phyloP scores from a whole-genome alignment of 306 rosid species.

The Abrus precatorius region DNA sequence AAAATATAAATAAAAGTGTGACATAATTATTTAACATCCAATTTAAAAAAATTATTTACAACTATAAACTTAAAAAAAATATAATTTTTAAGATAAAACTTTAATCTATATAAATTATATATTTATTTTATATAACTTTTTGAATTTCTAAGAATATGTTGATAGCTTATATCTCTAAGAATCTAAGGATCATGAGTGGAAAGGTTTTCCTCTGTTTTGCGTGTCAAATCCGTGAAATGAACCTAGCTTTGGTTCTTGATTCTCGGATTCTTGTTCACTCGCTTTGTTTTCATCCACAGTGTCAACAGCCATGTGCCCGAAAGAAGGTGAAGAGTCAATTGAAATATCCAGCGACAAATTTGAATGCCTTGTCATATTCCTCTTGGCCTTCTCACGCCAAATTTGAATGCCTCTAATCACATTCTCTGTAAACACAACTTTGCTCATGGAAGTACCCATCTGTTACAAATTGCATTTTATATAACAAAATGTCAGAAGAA shows the following conservation, averaged over 20 bases:
- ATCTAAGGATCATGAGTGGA: neutral
- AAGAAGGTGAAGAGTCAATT: slow-evolving; percentile 54
- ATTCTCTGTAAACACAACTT: slow-evolving; percentile 58
- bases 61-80: no score
- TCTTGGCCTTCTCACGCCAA: slow-evolving; percentile 23
- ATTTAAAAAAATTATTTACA: no score
- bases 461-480: slow-evolving; percentile 43
- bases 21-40: no score
- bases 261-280: neutral
- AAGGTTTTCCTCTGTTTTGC: slow-evolving; percentile 9
- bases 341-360: neutral
- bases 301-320: slow-evolving; percentile 5
- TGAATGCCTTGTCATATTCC: neutral
- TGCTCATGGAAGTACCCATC: slow-evolving; percentile 70
- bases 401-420: slow-evolving; percentile 54
- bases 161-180: no score
- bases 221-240: neutral
- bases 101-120: no score
- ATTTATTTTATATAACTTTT: no score
- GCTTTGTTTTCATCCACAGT: neutral
- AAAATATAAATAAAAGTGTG: no score
- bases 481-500: neutral
- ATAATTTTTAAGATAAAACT: no score
- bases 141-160: no score
- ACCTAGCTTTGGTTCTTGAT: neutral